Conservation (phyloP, 2,329 filamentous ascomycete genomes). For the Corinectria fuckeliana region DNA sequence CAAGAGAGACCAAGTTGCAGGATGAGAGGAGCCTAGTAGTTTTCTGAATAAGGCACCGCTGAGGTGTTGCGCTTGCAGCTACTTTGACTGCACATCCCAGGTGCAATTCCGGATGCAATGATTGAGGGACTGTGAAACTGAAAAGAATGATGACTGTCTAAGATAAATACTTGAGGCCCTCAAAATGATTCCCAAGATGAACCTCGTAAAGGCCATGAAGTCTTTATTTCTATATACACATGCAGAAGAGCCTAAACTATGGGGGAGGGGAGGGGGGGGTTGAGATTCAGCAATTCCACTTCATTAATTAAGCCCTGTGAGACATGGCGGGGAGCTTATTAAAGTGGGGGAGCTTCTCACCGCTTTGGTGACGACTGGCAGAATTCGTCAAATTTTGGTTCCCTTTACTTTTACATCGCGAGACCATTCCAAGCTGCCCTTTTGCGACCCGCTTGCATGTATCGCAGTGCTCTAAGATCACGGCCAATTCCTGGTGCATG, state of each 20-base stretch:
- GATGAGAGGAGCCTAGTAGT: not conserved
- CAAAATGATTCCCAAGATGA: no score
- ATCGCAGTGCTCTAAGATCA: slow-evolving; percentile 16
- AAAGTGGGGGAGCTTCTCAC: slow-evolving; percentile 20
- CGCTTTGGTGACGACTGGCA: slow-evolving; percentile 29
- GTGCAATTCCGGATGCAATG: no score
- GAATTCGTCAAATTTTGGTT: slow-evolving; percentile 34
- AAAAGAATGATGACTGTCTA: no score
- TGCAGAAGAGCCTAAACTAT: no score
- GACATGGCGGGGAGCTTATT: not conserved
- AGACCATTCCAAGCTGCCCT: slow-evolving; percentile 2
- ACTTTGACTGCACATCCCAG: no score
- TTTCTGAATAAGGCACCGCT: no score
- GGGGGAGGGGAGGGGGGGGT: no score
- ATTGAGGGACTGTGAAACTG: no score
- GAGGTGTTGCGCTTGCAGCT: not conserved
- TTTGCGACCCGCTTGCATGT: slow-evolving; percentile 25
- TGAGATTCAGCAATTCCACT: no score
- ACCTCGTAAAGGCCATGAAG: no score
- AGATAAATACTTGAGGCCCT: no score
- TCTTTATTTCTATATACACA: no score
- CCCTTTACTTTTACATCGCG: slow-evolving; percentile 5
- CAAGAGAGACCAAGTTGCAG: not conserved
- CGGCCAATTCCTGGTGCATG: slow-evolving; percentile 27
- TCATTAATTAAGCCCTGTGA: not conserved